A percentile compares a stretch with the other conserved stretches of the same genome.
phyloP scores from a whole-genome alignment of 495 filamentous ascomycete species.

The Aspergillus homomorphus region DNA sequence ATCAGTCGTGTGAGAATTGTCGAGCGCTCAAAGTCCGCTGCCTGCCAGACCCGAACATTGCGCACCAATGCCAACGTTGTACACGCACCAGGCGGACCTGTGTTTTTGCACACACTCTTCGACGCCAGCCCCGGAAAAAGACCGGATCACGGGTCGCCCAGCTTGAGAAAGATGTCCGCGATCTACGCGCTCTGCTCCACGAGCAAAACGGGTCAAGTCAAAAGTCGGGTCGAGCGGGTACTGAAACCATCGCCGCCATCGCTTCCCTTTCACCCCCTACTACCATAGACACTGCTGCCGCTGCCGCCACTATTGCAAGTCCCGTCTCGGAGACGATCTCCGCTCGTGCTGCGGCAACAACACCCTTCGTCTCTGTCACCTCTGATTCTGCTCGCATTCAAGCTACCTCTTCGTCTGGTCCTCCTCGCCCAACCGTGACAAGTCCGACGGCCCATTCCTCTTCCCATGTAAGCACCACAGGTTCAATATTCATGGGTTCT shows the following conservation, averaged over 20 bases:
- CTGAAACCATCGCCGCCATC: neutral
- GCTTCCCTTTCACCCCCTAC: neutral
- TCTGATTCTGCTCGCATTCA: neutral
- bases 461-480: neutral
- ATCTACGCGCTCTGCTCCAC: neutral
- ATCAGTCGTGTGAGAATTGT: slow-evolving; percentile 5
- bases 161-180: neutral
- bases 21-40: neutral
- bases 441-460: neutral
- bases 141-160: slow-evolving; percentile 2
- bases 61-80: neutral
- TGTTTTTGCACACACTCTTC: slow-evolving; percentile 1
- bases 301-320: neutral
- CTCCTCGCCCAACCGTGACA: neutral
- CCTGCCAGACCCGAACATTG: neutral
- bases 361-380: neutral
- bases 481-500: neutral
- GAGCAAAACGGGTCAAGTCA: neutral
- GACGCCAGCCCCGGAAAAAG: slow-evolving; percentile 3
- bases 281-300: neutral
- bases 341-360: neutral
- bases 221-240: too few species aligned
- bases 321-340: neutral
- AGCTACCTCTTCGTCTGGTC: neutral
- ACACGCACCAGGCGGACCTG: slow-evolving; percentile 1